A percentile compares a stretch with the other conserved stretches of the same genome.
phyloP scores from a whole-genome alignment of 1,139 yeast species.

The Diutina ranongensis region DNA sequence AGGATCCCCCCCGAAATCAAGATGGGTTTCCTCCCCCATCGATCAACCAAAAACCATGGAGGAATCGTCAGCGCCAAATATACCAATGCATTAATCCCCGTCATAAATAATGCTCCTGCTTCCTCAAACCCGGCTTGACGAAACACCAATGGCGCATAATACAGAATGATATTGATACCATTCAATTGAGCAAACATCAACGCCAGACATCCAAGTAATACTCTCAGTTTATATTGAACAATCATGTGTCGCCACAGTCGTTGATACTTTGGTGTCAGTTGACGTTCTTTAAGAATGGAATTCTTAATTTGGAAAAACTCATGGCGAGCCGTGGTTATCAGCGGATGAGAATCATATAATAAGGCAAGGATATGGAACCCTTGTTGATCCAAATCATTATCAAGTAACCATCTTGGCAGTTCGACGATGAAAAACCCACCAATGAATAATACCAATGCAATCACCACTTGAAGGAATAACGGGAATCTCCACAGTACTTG shows the following conservation, averaged over 20 bases:
- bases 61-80: conserved; percentile 38
- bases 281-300: conserved; percentile 19
- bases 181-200: conserved; percentile 45
- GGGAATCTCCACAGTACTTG: conserved; percentile 44
- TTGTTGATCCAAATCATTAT: conserved; percentile 37
- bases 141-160: conserved; percentile 46
- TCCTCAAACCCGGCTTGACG: conserved; percentile 41
- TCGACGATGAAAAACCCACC: conserved; percentile 48
- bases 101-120: conserved; percentile 38
- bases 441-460: conserved; percentile 32
- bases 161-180: conserved; percentile 43
- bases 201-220: conserved; percentile 38
- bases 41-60: conserved; percentile 45
- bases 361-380: conserved; percentile 72
- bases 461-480: conserved; percentile 34
- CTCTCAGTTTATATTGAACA: conserved; percentile 24
- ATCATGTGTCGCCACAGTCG: conserved; percentile 37
- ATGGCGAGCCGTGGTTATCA: conserved; percentile 46
- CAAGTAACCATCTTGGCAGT: conserved; percentile 43
- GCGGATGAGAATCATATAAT: conserved; percentile 47
- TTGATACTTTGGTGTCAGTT: conserved; percentile 27
- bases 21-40: conserved; percentile 43
- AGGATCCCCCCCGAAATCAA: conserved; percentile 36
- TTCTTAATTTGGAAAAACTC: conserved; percentile 16
- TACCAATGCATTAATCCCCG: conserved; percentile 40